Percentiles rank a stretch among this genome's conserved stretches.
Evolutionary conservation across 2,329 filamentous ascomycete genomes (phyloP).

Genomic region (Colletotrichum nymphaeae): DNA sequence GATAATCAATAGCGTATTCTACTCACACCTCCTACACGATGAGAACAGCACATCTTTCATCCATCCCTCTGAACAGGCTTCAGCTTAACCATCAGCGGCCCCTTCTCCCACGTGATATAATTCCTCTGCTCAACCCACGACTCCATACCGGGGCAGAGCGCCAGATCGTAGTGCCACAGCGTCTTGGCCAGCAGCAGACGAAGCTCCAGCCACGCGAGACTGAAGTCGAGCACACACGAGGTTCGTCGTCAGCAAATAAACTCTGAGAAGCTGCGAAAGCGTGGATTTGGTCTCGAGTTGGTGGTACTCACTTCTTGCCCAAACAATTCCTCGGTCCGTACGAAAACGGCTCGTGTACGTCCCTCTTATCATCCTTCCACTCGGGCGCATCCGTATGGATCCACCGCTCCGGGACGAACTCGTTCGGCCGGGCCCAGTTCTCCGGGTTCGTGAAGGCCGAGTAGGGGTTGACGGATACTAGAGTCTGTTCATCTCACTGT

Average conservation of each 20-base stretch:
- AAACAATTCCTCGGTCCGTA: constrained; percentile 62
- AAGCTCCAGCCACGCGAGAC: constrained; percentile 63
- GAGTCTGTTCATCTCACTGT: constrained; percentile 1
- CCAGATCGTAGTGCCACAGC: constrained; percentile 61
- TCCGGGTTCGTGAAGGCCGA: constrained; percentile 22
- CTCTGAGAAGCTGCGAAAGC: background rate
- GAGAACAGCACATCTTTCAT: too few species aligned
- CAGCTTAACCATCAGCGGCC: constrained; percentile 29
- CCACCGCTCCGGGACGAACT: constrained; percentile 61
- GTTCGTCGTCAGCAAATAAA: background rate
- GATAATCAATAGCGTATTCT: too few species aligned
- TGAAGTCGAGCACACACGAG: constrained; percentile 34
- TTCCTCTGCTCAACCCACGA: constrained; percentile 53
- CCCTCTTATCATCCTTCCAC: constrained; percentile 49
- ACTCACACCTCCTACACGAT: too few species aligned
- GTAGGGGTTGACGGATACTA: constrained; percentile 29
- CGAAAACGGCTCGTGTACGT: constrained; percentile 60
- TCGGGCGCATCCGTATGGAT: constrained; percentile 27
- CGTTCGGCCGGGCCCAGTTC: constrained; percentile 56
- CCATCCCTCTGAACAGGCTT: background rate
- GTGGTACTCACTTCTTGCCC: constrained; percentile 52
- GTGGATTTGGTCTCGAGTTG: constrained; percentile 4
- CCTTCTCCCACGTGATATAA: constrained; percentile 51
- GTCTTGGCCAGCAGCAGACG: constrained; percentile 59
- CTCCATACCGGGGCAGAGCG: constrained; percentile 46